Evolutionary conservation across 2,329 filamentous ascomycete genomes (phyloP).

Genomic region (Clarireedia homoeocarpa): DNA sequence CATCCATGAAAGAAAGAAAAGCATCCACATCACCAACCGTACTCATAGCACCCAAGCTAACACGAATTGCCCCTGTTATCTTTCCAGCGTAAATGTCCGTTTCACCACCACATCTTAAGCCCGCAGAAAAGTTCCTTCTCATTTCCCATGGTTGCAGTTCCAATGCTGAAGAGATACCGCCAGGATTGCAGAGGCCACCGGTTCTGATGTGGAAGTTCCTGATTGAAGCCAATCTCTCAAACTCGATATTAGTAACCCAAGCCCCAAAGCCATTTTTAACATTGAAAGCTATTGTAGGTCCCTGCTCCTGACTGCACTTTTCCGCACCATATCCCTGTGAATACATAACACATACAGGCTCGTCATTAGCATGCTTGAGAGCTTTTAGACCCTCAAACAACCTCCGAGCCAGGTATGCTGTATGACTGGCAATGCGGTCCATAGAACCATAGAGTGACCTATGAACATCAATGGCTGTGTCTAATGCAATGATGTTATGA

Average conservation of each 20-base stretch:
- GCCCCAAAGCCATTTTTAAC: conserved; percentile 58
- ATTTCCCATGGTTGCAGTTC: conserved; percentile 72
- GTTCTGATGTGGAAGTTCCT: conserved; percentile 79
- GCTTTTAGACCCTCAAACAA: conserved; percentile 50
- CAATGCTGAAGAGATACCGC: conserved; percentile 70
- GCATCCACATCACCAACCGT: conserved; percentile 63
- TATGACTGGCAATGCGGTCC: conserved; percentile 61
- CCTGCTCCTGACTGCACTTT: conserved; percentile 38
- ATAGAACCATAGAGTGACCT: conserved; percentile 63
- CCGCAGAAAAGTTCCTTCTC: conserved; percentile 74
- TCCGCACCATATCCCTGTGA: conserved; percentile 28
- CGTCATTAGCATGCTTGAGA: conserved; percentile 59
- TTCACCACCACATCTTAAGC: conserved; percentile 76
- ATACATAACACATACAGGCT: conserved; percentile 28
- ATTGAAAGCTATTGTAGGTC: conserved; percentile 81
- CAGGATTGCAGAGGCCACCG: conserved; percentile 87
- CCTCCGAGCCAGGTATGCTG: conserved; percentile 51
- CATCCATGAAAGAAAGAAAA: conserved; percentile 64
- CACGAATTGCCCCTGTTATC: conserved; percentile 78
- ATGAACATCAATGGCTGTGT: conserved; percentile 65
- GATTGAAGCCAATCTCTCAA: conserved; percentile 77
- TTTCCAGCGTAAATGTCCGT: conserved; percentile 77
- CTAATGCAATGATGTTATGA: conserved; percentile 80
- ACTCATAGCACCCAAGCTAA: conserved; percentile 88
- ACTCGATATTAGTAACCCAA: conserved; percentile 75